Conservation (phyloP, 768 basidiomycete genomes). For the Termitomyces sp. region DNA sequence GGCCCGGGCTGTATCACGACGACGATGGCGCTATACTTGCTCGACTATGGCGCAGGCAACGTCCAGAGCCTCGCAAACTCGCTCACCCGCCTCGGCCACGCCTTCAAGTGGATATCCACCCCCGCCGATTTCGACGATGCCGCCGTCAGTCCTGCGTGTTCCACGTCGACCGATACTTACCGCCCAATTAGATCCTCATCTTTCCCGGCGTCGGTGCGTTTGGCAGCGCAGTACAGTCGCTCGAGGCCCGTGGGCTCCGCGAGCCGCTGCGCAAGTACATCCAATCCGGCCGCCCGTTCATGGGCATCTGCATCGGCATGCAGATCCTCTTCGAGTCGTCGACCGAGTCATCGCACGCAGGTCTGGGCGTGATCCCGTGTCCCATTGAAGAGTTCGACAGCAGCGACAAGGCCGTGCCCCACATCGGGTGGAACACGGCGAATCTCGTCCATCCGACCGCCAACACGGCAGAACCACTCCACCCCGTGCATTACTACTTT, state of each 20-base stretch:
- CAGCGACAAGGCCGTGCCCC: conserved; percentile 83
- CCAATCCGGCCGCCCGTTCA: conserved; percentile 84
- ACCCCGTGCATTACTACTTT: conserved; percentile 83
- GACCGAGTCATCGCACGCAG: conserved; percentile 66
- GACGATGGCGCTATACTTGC: conserved; percentile 64
- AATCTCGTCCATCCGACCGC: conserved; percentile 47
- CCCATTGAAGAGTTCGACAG: conserved; percentile 71
- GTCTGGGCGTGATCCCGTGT: conserved; percentile 83
- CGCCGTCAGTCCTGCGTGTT: conserved; percentile 57
- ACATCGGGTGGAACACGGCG: conserved; percentile 95
- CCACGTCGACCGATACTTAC: conserved; percentile 11
- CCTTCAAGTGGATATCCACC: conserved; percentile 83
- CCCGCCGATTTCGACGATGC: conserved; percentile 83
- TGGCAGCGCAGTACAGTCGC: conserved; percentile 77
- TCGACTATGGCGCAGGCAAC: conserved; percentile 97
- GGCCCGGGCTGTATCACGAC: conserved; percentile 2
- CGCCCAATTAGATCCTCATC: conserved; percentile 68
- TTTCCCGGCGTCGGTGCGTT: conserved; percentile 98
- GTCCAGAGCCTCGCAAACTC: conserved; percentile 94
- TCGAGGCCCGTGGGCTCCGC: conserved; percentile 66
- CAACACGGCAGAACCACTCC: conserved; percentile 41
- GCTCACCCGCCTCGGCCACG: conserved; percentile 74
- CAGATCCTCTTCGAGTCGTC: conserved; percentile 92
- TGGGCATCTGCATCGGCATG: conserved; percentile 98
- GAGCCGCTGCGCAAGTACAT: conserved; percentile 82